These are phyloP conservation scores for Cladophialophora immunda DNA, from an alignment of 2,329 filamentous ascomycete species.

Conservation along the genomic window DNA sequence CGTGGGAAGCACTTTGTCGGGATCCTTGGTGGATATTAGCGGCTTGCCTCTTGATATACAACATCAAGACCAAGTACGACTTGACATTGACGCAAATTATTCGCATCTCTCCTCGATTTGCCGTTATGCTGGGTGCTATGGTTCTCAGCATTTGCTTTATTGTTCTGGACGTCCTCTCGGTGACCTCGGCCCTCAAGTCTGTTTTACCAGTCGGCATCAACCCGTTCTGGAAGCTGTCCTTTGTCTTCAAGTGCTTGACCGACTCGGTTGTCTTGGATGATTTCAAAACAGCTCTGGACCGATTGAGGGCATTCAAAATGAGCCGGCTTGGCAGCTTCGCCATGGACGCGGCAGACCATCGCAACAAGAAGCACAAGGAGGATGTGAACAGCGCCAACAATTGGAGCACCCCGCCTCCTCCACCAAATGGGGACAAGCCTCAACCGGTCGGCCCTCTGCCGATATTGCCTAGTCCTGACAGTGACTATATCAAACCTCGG, in stretches of 20 bases:
- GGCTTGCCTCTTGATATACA: slow-evolving; percentile 62
- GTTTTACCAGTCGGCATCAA: slow-evolving; percentile 65
- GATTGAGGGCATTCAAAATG: slow-evolving; percentile 42
- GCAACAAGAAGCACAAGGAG: slow-evolving; percentile 37
- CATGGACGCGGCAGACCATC: slow-evolving; percentile 33
- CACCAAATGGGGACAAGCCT: slow-evolving; percentile 27
- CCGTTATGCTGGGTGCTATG: slow-evolving; percentile 69
- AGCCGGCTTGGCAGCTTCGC: slow-evolving; percentile 42
- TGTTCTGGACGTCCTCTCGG: slow-evolving; percentile 67
- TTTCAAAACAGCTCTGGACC: slow-evolving; percentile 63
- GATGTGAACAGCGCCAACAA: slow-evolving; percentile 33
- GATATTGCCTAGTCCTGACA: slow-evolving; percentile 32
- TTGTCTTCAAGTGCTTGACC: slow-evolving; percentile 68
- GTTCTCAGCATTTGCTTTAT: slow-evolving; percentile 68
- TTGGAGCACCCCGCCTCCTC: slow-evolving; percentile 36
- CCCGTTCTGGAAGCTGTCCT: slow-evolving; percentile 69
- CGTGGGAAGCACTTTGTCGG: slow-evolving; percentile 64
- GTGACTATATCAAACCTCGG: slow-evolving; percentile 29
- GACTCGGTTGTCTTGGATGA: slow-evolving; percentile 69
- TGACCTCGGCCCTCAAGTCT: slow-evolving; percentile 59
- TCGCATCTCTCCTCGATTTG: slow-evolving; percentile 70
- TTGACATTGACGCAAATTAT: slow-evolving; percentile 67
- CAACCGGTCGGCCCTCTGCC: slow-evolving; percentile 30
- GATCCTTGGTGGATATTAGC: slow-evolving; percentile 72
- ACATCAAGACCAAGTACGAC: slow-evolving; percentile 66